phyloP scores from a whole-genome alignment of 768 basidiomycete species.

The Tylopilus plumbeoviolaceoides region DNA sequence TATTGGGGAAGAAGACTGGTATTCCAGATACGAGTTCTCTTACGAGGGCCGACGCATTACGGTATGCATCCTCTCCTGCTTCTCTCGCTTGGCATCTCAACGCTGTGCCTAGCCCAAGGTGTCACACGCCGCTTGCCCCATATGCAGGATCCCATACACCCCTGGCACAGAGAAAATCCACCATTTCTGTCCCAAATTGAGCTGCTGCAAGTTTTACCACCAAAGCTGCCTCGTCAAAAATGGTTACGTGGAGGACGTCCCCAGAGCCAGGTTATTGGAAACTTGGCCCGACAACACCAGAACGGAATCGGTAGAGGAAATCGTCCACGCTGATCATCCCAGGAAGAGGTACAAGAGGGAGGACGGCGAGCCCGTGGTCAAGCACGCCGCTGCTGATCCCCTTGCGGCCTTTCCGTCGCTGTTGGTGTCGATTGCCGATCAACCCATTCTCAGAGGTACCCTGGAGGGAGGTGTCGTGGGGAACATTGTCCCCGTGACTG shows the following conservation, averaged over 20 bases:
- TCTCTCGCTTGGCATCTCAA: background rate
- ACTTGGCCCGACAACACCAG: conserved; percentile 36
- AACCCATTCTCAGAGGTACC: conserved; percentile 50
- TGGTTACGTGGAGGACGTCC: conserved; percentile 22
- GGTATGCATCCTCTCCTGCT: conserved; percentile 26
- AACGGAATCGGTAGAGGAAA: background rate
- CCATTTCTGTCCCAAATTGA: conserved; percentile 55
- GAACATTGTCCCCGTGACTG: conserved; percentile 44
- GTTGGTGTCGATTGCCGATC: conserved; percentile 43
- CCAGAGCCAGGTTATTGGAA: conserved; percentile 30
- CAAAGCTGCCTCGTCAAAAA: conserved; percentile 38
- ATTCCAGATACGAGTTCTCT: conserved; percentile 43
- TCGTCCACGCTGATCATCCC: background rate
- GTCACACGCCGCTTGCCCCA: conserved; percentile 33
- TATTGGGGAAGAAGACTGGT: conserved; percentile 45
- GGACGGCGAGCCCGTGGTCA: background rate
- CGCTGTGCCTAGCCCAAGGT: conserved; percentile 39
- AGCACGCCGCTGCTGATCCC: background rate
- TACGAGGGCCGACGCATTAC: conserved; percentile 30
- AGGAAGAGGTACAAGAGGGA: conserved; percentile 15
- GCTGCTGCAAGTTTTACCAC: conserved; percentile 48
- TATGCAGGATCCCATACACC: conserved; percentile 45
- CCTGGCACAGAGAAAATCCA: conserved; percentile 40
- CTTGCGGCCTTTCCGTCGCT: conserved; percentile 31
- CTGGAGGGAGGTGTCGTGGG: conserved; percentile 45